These are phyloP conservation scores for Metschnikowia bowlesiae DNA, from an alignment of 805 yeast species.

Conservation along the genomic window DNA sequence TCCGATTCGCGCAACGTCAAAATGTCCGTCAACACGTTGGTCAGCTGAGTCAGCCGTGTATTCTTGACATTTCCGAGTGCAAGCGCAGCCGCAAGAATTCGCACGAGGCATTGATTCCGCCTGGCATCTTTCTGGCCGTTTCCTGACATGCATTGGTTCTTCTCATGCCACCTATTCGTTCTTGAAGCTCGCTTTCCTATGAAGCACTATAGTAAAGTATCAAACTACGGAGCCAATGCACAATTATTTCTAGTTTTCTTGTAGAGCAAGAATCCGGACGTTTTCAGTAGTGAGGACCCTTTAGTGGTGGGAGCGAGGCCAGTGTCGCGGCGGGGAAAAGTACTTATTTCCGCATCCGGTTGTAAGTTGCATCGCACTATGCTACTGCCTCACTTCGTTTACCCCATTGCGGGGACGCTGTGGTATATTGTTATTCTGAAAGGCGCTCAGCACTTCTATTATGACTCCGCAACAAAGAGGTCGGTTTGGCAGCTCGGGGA, in stretches of 20 bases:
- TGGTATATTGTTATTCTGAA: conserved; percentile 31
- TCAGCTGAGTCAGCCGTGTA: conserved; percentile 21
- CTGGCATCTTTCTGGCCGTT: too few species aligned
- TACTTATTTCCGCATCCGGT: conserved; percentile 1
- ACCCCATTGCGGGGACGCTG: conserved; percentile 9
- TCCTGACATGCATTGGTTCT: too few species aligned
- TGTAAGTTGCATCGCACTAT: neutral
- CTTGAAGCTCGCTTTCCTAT: too few species aligned
- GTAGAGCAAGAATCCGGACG: neutral
- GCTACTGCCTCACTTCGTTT: conserved; percentile 13
- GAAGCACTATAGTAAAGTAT: too few species aligned
- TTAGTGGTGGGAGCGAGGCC: neutral
- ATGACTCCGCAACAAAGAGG: conserved; percentile 14
- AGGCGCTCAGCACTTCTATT: conserved; percentile 29
- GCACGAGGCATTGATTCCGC: too few species aligned
- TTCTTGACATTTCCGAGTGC: neutral
- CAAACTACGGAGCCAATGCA: too few species aligned
- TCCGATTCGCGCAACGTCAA: conserved; percentile 32
- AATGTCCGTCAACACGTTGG: conserved; percentile 41
- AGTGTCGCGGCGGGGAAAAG: neutral
- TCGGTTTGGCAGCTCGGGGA: conserved; percentile 36
- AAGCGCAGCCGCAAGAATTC: too few species aligned
- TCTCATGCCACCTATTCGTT: too few species aligned
- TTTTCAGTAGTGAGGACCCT: neutral
- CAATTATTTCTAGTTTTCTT: too few species aligned